These are phyloP conservation scores for Conringia planisiliqua DNA, from an alignment of 345 rosid genomes.

Conservation along the genomic window DNA sequence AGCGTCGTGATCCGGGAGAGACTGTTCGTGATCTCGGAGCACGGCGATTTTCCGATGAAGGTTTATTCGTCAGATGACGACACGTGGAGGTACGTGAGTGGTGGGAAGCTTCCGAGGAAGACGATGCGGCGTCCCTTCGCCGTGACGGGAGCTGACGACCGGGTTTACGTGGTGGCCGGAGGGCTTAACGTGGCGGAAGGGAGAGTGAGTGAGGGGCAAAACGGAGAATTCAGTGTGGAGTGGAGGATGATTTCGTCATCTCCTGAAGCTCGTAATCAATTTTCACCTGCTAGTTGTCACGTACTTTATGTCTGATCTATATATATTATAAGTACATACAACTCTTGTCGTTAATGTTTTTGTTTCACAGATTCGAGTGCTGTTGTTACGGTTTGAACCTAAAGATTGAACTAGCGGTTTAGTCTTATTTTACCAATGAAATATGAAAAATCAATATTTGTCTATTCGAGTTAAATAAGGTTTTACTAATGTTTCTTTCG, in stretches of 20 bases:
- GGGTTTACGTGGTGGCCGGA: conserved; percentile 51
- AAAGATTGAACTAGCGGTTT: too few species aligned
- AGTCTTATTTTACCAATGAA: too few species aligned
- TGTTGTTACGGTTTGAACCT: too few species aligned
- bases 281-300: conserved; percentile 58
- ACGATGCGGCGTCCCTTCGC: conserved; percentile 51
- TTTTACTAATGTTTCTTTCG: too few species aligned
- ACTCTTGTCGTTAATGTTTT: neutral
- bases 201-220: conserved; percentile 24
- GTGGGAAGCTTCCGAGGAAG: conserved; percentile 49
- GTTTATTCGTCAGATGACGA: conserved; percentile 44
- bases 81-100: conserved; percentile 56
- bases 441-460: too few species aligned
- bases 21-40: conserved; percentile 62
- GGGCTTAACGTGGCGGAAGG: conserved; percentile 62
- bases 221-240: conserved; percentile 35
- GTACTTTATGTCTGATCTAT: conserved; percentile 42
- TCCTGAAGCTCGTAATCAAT: conserved; percentile 36
- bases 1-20: conserved; percentile 41
- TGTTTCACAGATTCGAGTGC: neutral
- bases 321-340: neutral
- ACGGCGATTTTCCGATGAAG: conserved; percentile 65
- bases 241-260: conserved; percentile 47
- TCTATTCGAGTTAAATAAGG: too few species aligned
- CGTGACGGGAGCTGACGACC: conserved; percentile 43